Evolutionary conservation across 2,329 filamentous ascomycete genomes (phyloP).

Genomic region (Botryotinia convoluta): DNA sequence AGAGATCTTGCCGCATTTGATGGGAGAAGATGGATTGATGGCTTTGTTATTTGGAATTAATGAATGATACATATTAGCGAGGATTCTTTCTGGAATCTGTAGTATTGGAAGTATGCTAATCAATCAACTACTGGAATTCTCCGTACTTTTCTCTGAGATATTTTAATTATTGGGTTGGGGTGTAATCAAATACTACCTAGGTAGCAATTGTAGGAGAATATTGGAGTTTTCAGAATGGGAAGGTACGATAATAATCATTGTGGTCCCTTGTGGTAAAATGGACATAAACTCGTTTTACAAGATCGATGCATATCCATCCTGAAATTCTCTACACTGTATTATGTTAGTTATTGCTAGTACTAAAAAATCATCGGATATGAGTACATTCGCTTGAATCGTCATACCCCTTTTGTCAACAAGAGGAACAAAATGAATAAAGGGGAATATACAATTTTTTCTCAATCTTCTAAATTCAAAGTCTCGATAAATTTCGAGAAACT

Average conservation of each 20-base stretch:
- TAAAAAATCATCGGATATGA: neutral
- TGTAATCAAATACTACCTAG: neutral
- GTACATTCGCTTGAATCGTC: neutral
- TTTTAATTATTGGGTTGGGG: neutral
- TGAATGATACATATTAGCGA: neutral
- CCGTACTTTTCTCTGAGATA: accelerated
- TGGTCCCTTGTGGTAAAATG: accelerated
- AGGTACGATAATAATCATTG: accelerated
- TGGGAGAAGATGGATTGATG: neutral
- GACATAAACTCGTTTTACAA: neutral
- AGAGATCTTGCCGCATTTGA: neutral
- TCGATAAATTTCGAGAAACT: neutral
- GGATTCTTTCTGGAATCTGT: neutral
- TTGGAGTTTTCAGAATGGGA: neutral
- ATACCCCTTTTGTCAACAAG: neutral
- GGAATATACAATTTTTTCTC: too few relatives aligned
- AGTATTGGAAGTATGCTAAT: neutral
- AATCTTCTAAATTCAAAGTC: neutral
- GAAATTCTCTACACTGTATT: too few relatives aligned
- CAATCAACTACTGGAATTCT: neutral
- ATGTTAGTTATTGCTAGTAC: too few relatives aligned
- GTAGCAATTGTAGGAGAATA: neutral
- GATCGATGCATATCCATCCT: too few relatives aligned
- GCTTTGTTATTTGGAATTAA: neutral
- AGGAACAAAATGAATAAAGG: neutral